These are phyloP conservation scores for Quercus robur DNA, from an alignment of 306 rosid genomes.

Conservation along the genomic window DNA sequence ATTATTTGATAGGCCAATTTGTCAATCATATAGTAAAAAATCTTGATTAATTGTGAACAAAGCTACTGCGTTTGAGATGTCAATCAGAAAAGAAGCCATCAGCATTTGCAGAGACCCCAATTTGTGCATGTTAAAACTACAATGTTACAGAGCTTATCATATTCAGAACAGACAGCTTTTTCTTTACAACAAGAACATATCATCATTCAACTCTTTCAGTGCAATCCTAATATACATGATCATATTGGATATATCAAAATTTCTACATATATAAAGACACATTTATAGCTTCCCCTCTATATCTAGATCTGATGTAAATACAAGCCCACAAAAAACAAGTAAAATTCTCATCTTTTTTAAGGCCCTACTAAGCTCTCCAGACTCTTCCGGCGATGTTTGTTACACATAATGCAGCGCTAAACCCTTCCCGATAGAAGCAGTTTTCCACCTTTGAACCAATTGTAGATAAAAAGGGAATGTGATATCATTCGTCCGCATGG, in stretches of 20 bases:
- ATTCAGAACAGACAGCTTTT: neutral
- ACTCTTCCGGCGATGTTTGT: neutral
- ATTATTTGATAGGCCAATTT: neutral
- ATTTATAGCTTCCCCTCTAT: constrained; percentile 18
- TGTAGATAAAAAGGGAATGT: constrained; percentile 6
- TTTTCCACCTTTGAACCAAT: constrained; percentile 16
- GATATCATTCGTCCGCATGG: constrained; percentile 54
- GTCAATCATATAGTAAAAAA: neutral
- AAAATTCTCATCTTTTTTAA: constrained; percentile 26
- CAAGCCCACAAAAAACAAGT: constrained; percentile 18
- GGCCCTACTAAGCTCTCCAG: constrained; percentile 22
- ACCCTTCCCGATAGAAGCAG: neutral
- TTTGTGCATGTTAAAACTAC: neutral
- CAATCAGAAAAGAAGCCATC: neutral
- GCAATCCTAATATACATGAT: constrained; percentile 22
- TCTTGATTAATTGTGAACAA: neutral
- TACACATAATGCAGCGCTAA: constrained; percentile 10
- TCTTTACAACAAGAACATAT: neutral
- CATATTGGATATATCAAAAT: constrained; percentile 19
- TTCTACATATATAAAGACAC: constrained; percentile 17
- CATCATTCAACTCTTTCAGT: constrained; percentile 11
- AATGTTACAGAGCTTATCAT: constrained; percentile 17
- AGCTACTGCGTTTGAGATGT: neutral
- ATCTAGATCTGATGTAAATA: constrained; percentile 15
- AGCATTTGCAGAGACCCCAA: neutral